Conservation (phyloP, 2,329 filamentous ascomycete genomes). For the Lecanicillium sp. region DNA sequence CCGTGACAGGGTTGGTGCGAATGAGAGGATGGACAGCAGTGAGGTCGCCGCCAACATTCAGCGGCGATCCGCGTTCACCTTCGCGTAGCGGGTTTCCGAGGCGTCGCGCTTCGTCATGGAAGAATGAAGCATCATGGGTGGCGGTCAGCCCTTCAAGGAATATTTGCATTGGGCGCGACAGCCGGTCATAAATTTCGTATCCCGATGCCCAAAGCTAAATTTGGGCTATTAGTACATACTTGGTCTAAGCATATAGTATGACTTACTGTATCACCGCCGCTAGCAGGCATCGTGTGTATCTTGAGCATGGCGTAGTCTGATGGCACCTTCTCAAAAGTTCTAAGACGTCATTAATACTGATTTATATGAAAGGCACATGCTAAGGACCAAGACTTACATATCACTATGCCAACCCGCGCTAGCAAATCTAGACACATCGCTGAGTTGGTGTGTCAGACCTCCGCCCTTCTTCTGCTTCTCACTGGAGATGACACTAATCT, state of each 20-base stretch:
- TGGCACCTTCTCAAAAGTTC: conserved; percentile 54
- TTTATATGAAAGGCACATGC: too few species aligned
- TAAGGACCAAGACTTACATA: too few species aligned
- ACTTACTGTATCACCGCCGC: conserved; percentile 37
- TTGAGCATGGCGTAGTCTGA: conserved; percentile 55
- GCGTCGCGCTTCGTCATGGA: conserved; percentile 37
- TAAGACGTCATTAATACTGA: too few species aligned
- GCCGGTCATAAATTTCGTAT: conserved; percentile 58
- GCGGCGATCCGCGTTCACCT: conserved; percentile 37
- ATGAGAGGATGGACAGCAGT: conserved; percentile 46
- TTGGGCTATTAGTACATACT: conserved; percentile 40
- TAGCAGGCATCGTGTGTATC: conserved; percentile 44
- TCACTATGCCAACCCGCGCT: conserved; percentile 52
- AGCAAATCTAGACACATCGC: conserved; percentile 36
- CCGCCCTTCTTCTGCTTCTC: conserved; percentile 40
- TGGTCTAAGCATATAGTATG: too few species aligned
- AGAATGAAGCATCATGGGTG: conserved; percentile 42
- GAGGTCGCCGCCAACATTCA: conserved; percentile 40
- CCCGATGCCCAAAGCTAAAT: conserved; percentile 52
- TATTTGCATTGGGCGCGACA: conserved; percentile 46
- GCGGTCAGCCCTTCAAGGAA: conserved; percentile 54
- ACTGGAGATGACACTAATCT: conserved; percentile 59
- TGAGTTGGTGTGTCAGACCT: conserved; percentile 25
- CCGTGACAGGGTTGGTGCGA: conserved; percentile 50
- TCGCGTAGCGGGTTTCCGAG: conserved; percentile 39